Base-by-base conservation (phyloP, 257 asterid genomes). In the Nyctanthes arbortristis region DNA sequence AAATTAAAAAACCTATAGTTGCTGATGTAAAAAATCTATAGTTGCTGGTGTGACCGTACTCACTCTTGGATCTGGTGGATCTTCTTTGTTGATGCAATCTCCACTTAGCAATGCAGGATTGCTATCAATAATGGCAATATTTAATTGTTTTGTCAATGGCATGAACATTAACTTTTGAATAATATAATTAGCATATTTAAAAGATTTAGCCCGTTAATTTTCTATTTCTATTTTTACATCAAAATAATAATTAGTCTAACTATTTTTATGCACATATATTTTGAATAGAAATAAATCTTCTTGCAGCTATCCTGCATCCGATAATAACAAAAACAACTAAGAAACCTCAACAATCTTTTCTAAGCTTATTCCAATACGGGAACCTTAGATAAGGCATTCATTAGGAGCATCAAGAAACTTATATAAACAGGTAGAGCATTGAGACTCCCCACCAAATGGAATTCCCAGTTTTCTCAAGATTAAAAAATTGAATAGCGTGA, bases 21-120 rank as follows among this genome's bases (percentile, higher is more conserved):
- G n/a, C n/a, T n/a, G n/a, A n/a, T n/a, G n/a, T n/a, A n/a, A 94
- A 75, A 79, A 82, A 52, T 84, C 79, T 77, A 86, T 91, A 28
- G 97, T 82, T 55, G 97, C 84, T 67, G 99, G 97, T 3, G 99
- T 94, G 76, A 94, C 96, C 7, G 99, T 94, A 79, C 99, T 94
- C 62, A 94, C 99, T 82, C 99, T 88, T 64, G 97, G 86, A 87
- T 91, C 97, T 37, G 97, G 99, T 34, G 85, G 82, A 68, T 82
- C 96, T 73, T 86, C 99, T 78, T 88, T 86, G 65, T 78, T 82
- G 45, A 89, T 84, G 77, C 37, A 24, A 69, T 45, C 76, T 49
- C 73, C 79, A 75, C 87, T 81, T 76, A 75, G 70, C 71, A 94
- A 72, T n/a, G 93, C 88, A 64, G 99, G 99, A 76, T 89, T 94